Evolutionary conservation across 805 yeast genomes (phyloP), one percentile per base, ranked within the genome.

Genomic region (Candida corydali): DNA sequence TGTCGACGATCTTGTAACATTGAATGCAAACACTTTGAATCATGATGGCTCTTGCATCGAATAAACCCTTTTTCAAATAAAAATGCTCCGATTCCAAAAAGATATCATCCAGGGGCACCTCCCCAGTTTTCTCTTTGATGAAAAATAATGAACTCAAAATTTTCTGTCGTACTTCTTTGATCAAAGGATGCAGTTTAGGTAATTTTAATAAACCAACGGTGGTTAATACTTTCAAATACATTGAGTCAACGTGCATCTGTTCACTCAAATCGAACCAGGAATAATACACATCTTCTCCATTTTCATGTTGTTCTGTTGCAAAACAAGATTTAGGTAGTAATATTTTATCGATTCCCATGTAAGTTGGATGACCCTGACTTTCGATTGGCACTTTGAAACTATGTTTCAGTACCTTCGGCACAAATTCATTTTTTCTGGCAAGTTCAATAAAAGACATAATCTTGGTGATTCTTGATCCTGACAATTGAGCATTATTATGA

Each of bases 231-330:
- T 64, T 41, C 40, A 74, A 32, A 39, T 60, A 47, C 26, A 64
- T 52, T 20, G 65, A 57, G 46, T 63, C 48, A 17, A 63, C 58
- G 40, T 59, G 66, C 0, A 65, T 49, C 38, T 74, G 78, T 37
- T 77, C 79, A 6, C 73, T 57, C 5, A 71, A 54, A 47, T 78
- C 84, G 57, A 60, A 69, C 82, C 82, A 78, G 19, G 65, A 57
- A 41, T 60, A 52, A 23, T 48, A 50, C 7, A 14, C 31, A 2
- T 29, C 35, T 1, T 16, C 20, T 8, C 39, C 46, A 19, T 38
- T 35, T 1, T 15, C 15, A 10, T 32, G 28, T 5, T 18, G 24
- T 15, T 37, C 27, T 17, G 29, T 34, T 2, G 51, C 53, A 36
- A 52, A 58, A 5, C 61, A 58, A 8, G 58, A 38, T 5, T 29